Percentiles rank a stretch among this genome's conserved stretches.
Evolutionary conservation across 345 rosid species (phyloP).

Genomic region (Eucalyptus leucophloia): DNA sequence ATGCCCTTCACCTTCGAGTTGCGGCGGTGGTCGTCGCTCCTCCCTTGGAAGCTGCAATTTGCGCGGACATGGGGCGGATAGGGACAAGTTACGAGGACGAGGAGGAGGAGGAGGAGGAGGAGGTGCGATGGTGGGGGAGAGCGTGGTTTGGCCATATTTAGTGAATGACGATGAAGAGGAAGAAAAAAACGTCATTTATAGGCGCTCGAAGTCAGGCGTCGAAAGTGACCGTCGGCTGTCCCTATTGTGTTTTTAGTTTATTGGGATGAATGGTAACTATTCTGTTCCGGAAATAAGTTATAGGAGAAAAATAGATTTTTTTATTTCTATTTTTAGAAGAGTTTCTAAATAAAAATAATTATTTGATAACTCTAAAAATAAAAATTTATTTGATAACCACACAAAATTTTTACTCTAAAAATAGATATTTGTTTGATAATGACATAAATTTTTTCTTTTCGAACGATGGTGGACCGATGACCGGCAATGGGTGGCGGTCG

Average conservation of each 20-base stretch:
- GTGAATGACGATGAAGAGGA: not conserved
- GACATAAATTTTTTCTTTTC: accelerated
- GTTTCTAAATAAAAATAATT: accelerated
- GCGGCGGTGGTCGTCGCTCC: not conserved
- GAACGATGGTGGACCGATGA: accelerated
- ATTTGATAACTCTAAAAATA: too few species aligned
- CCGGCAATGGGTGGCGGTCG: accelerated
- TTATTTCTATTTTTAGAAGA: accelerated
- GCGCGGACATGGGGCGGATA: not conserved
- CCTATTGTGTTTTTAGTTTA: not conserved
- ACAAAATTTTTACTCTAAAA: too few species aligned
- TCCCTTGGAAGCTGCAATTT: not conserved
- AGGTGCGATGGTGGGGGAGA: not conserved
- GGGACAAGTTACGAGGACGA: not conserved
- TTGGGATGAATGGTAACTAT: too few species aligned
- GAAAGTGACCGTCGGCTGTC: not conserved
- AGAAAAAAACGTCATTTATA: not conserved
- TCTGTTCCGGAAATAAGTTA: too few species aligned
- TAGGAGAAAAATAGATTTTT: too few species aligned
- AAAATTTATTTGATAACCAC: accelerated
- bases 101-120: not conserved
- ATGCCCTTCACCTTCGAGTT: conserved; percentile 14
- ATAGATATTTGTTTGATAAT: too few species aligned
- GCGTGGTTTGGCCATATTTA: not conserved
- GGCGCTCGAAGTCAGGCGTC: not conserved